A percentile compares a stretch with the other conserved stretches of the same genome.
Evolutionary conservation across 2,329 filamentous ascomycete species (phyloP).

Genomic region (Paracoccidioides lutzii): DNA sequence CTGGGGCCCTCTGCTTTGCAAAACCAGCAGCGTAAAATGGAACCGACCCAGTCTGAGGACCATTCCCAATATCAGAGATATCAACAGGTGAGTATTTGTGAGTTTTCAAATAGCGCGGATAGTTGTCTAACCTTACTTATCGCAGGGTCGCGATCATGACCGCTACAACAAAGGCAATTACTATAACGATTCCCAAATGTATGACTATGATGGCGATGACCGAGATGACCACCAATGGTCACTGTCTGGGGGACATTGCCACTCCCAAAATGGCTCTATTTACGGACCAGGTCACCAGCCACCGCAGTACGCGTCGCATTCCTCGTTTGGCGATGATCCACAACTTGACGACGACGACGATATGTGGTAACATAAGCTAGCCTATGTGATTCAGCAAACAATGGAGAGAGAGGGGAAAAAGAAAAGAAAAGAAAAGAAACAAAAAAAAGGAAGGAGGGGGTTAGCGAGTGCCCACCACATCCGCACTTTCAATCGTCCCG

Average conservation of each 20-base stretch:
- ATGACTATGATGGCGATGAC: conserved; percentile 38
- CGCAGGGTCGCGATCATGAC: conserved; percentile 18
- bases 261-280: conserved; percentile 26
- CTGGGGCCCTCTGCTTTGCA: conserved; percentile 69
- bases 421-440: too few relatives aligned
- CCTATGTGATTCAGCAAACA: neutral
- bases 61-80: conserved; percentile 35
- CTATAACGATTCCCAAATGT: conserved; percentile 40
- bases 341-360: conserved; percentile 33
- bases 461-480: neutral
- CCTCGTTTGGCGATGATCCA: conserved; percentile 29
- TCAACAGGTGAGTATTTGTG: conserved; percentile 22
- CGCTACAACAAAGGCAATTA: conserved; percentile 30
- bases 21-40: conserved; percentile 35
- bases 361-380: conserved; percentile 32
- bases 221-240: conserved; percentile 25
- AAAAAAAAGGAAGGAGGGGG: too few relatives aligned
- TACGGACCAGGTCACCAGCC: conserved; percentile 24
- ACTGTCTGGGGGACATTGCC: conserved; percentile 26
- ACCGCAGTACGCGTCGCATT: conserved; percentile 24
- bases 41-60: conserved; percentile 27
- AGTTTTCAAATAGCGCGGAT: too few relatives aligned
- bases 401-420: too few relatives aligned
- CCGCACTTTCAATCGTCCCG: neutral
- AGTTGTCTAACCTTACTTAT: conserved; percentile 5